Base-by-base conservation (phyloP, 1,284 basidiomycete species). In the Leucocoprinus gongylophorus region DNA sequence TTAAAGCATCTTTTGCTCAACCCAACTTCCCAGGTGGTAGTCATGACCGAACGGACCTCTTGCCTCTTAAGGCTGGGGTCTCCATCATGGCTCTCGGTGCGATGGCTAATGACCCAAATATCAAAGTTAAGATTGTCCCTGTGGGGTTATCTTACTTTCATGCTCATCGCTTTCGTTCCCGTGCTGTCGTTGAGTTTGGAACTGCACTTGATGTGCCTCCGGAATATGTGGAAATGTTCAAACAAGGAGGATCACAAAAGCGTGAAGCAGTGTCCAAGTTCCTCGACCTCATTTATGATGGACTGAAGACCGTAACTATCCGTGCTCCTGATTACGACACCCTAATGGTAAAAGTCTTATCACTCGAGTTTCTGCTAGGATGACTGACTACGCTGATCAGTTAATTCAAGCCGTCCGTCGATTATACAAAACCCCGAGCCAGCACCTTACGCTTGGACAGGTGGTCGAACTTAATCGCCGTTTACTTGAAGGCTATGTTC, bases 281-380 rank as follows among this genome's bases (percentile, higher is more conserved):
- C 61, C 78, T 99, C 58, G 90, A 97, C 61, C 74, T 97, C 53
- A 88, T 97, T 54, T 97, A 97, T 63, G 91, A 98, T 64, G 91
- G 84, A n/a, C 74, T 99, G 59, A 97, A 98, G 71, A 95, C 93
- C 1, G 97, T 99, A 41, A 99, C 97, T 0, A 81, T 99, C 41
- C 79, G 95, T 51, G 93, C 95, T 8, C 94, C 97, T 1, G 97
- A 99, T 69, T 99, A 91, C 67, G 97, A 99, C 61, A 99, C 97
- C 1, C 77, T 99, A 52, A 97, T 98, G 94, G 94, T 89, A 59
- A 54, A 75, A 63, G 48, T 17, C 32, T 20, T 15, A 15, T 29
- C 23, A 18, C 18, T 40, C 12, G 21, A 13, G 28, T 18, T 28
- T 32, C 47, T 28, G 45, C 42, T 32, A 33, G 41, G 40, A 53